Conservation (phyloP, 495 filamentous ascomycete species). For the Neurospora sp. region DNA sequence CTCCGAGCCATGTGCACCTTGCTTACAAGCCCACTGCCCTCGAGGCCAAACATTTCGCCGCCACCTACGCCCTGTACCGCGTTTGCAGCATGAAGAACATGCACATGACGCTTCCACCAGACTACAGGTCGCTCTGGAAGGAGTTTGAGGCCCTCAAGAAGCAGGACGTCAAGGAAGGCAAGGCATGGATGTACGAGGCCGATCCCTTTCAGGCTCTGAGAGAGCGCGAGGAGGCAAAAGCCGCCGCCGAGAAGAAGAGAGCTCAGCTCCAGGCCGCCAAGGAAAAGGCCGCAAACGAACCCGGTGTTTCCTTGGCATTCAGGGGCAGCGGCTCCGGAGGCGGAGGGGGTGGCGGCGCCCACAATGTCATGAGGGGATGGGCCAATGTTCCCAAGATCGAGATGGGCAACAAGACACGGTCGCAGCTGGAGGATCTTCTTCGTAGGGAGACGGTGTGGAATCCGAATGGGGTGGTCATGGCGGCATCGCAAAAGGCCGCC, state of each 20-base stretch:
- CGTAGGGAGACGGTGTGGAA: slow-evolving; percentile 79
- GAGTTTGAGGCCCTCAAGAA: slow-evolving; percentile 71
- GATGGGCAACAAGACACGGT: slow-evolving; percentile 69
- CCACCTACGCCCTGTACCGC: slow-evolving; percentile 80
- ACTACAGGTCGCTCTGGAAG: slow-evolving; percentile 81
- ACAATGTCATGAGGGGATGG: slow-evolving; percentile 60
- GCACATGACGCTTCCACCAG: slow-evolving; percentile 88
- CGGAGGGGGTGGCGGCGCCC: slow-evolving; percentile 8
- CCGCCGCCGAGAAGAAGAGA: slow-evolving; percentile 60
- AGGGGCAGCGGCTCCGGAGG: slow-evolving; percentile 22
- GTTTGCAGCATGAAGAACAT: slow-evolving; percentile 91
- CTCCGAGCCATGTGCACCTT: slow-evolving; percentile 58
- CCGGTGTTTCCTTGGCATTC: slow-evolving; percentile 30
- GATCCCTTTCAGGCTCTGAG: slow-evolving; percentile 78
- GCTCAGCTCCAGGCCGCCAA: slow-evolving; percentile 49
- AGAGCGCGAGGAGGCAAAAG: slow-evolving; percentile 68
- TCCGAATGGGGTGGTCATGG: slow-evolving; percentile 56
- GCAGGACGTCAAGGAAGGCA: slow-evolving; percentile 63
- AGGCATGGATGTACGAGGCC: slow-evolving; percentile 88
- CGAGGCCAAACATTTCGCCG: slow-evolving; percentile 87
- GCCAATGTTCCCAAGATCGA: slow-evolving; percentile 79
- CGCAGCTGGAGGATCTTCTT: slow-evolving; percentile 68
- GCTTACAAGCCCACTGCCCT: slow-evolving; percentile 62
- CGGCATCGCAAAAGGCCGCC: slow-evolving; percentile 40
- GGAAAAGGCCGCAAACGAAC: slow-evolving; percentile 51